Base-by-base conservation (phyloP, 495 filamentous ascomycete species). In the Talaromyces borbonicus region DNA sequence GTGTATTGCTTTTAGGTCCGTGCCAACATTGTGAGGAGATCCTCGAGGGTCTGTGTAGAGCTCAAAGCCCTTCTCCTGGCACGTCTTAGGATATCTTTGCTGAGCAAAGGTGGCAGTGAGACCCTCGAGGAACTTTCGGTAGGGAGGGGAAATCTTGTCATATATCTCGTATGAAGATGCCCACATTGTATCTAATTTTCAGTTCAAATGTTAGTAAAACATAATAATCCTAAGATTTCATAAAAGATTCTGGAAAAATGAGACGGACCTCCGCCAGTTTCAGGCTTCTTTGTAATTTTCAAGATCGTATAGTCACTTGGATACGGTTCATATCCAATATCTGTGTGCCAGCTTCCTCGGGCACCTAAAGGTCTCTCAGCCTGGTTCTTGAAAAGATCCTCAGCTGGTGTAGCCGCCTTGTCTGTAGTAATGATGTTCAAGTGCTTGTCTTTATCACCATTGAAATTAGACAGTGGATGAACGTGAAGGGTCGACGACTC, bases 341-440 rank as follows among this genome's bases (percentile, higher is more conserved):
- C 81, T 0, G 72, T 74, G 60, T 87, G 82, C 78, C 80, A 83
- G 8, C 19, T 18, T 16, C 3, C 8, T 4, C 32, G 15, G 11
- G 32, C 32, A 9, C 32, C 19, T 48, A 22, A 20, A 5, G 36
- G 18, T 5, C 18, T 11, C 7, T 50, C 58, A 12, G 50, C 53
- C 37, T 43, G 54, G 24, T 48, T 50, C 20, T 48, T 29, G 58
- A 76, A 78, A 43, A 79, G 55, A 51, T 72, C 70, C 63, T 78
- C 80, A 43, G 65, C 63, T 26, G 75, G 63, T 25, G 69, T 63
- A 8, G 32, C n/a, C 0, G 71, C 74, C 49, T 71, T 72, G 65
- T 85, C 85, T 51, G 76, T 75, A 62, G 73, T 81, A 62, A 86
- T 84, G 55, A 85, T 68, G 42, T 78, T 66, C 55, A 85, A 81